These are phyloP conservation scores for Verbena officinalis DNA, from an alignment of 257 asterid genomes.

Conservation along the genomic window DNA sequence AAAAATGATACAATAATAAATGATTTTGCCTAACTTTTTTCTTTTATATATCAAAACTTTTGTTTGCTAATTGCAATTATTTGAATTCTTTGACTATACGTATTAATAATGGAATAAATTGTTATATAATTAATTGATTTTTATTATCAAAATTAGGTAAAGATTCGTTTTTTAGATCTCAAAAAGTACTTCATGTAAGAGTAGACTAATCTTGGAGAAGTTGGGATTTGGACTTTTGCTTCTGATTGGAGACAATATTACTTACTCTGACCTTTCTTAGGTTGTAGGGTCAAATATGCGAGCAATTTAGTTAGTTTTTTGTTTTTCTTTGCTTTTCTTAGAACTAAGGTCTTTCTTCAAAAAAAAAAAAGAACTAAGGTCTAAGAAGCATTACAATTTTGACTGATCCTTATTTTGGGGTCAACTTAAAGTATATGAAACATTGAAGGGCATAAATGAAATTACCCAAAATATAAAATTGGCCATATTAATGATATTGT, in stretches of 20 bases:
- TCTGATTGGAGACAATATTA: constrained; percentile 18
- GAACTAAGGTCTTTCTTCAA: too few species aligned
- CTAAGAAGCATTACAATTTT: too few species aligned
- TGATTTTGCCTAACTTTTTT: too few species aligned
- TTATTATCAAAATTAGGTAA: neutral
- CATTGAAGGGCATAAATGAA: neutral
- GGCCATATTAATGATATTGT: neutral
- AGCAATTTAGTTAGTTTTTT: neutral
- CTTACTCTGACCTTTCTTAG: constrained; percentile 16
- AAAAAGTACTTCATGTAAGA: too few species aligned
- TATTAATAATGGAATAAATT: too few species aligned
- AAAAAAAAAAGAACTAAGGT: too few species aligned
- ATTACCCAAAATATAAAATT: neutral
- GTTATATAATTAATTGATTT: neutral
- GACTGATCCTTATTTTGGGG: constrained; percentile 9
- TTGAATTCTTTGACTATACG: too few species aligned
- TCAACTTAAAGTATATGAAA: neutral
- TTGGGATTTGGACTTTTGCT: constrained; percentile 7
- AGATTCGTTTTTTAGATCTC: neutral
- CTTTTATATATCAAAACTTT: too few species aligned
- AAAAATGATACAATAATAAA: neutral
- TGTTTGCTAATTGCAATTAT: too few species aligned
- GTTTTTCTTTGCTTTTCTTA: neutral
- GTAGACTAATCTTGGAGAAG: neutral
- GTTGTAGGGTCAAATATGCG: constrained; percentile 28